These are phyloP conservation scores for Xylariales sp. DNA, from an alignment of 2,329 filamentous ascomycete species.

Conservation along the genomic window DNA sequence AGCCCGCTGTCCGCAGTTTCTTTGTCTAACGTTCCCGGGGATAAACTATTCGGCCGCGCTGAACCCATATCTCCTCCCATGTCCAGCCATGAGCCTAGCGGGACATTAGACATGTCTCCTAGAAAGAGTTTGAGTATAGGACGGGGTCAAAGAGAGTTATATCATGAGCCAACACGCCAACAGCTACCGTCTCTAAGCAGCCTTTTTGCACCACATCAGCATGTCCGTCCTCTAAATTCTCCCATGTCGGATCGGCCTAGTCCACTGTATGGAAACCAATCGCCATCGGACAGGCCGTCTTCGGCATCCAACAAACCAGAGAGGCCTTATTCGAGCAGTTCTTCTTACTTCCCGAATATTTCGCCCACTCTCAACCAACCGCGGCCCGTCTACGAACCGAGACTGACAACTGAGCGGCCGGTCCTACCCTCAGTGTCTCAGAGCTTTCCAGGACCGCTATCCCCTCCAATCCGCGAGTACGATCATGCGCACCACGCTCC, in stretches of 20 bases:
- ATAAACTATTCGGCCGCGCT: conserved; percentile 58
- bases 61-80: conserved; percentile 65
- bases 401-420: conserved; percentile 57
- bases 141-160: conserved; percentile 52
- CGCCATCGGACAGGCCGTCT: conserved; percentile 61
- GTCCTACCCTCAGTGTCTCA: conserved; percentile 47
- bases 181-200: conserved; percentile 68
- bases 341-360: conserved; percentile 61
- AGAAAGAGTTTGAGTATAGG: conserved; percentile 55
- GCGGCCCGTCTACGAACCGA: conserved; percentile 60
- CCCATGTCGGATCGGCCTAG: conserved; percentile 60
- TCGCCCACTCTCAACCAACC: conserved; percentile 56
- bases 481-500: conserved; percentile 48
- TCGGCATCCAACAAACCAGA: conserved; percentile 54
- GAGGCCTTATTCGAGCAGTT: conserved; percentile 52
- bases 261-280: conserved; percentile 55
- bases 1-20: conserved; percentile 63
- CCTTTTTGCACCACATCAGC: conserved; percentile 63
- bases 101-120: conserved; percentile 58
- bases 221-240: conserved; percentile 58
- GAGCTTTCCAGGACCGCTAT: conserved; percentile 58
- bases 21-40: conserved; percentile 59
- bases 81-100: conserved; percentile 66
- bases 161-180: conserved; percentile 53
- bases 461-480: conserved; percentile 57